phyloP scores from a whole-genome alignment of 345 rosid species.

The Fremontodendron californicum region DNA sequence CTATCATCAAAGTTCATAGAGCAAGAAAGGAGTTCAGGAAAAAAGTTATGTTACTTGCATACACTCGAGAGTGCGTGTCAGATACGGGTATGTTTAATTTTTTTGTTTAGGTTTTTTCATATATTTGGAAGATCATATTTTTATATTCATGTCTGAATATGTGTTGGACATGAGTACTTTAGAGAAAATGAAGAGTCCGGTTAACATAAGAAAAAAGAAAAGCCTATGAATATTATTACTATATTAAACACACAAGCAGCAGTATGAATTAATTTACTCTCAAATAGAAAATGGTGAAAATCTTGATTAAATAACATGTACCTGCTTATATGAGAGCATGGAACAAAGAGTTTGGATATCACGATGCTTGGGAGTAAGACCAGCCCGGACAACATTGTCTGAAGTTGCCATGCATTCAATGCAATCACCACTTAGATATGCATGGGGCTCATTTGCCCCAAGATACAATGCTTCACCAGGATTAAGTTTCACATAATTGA shows the following conservation, averaged over 20 bases:
- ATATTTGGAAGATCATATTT: no score
- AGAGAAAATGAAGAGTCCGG: no score
- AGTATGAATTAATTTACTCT: neutral
- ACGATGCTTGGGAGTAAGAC: conserved; percentile 88
- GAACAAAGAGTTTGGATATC: conserved; percentile 87
- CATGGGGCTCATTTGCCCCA: conserved; percentile 95
- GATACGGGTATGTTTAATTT: no score
- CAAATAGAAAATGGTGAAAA: neutral
- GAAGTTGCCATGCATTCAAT: conserved; percentile 99
- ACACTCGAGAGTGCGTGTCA: no score
- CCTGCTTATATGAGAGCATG: conserved; percentile 96
- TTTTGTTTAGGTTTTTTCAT: no score
- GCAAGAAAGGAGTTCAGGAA: neutral
- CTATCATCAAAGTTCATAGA: neutral
- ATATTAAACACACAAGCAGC: neutral
- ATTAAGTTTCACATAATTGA: conserved; percentile 85
- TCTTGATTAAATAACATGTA: conserved; percentile 18
- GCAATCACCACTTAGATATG: conserved; percentile 85
- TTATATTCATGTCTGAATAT: no score
- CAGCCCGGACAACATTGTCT: conserved; percentile 98
- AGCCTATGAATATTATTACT: neutral
- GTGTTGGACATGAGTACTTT: no score
- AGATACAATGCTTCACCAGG: conserved; percentile 97
- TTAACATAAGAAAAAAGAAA: no score
- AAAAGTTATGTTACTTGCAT: no score